phyloP scores from a whole-genome alignment of 192 early-diverging fungal genomes.

The Pilaira anomala region DNA sequence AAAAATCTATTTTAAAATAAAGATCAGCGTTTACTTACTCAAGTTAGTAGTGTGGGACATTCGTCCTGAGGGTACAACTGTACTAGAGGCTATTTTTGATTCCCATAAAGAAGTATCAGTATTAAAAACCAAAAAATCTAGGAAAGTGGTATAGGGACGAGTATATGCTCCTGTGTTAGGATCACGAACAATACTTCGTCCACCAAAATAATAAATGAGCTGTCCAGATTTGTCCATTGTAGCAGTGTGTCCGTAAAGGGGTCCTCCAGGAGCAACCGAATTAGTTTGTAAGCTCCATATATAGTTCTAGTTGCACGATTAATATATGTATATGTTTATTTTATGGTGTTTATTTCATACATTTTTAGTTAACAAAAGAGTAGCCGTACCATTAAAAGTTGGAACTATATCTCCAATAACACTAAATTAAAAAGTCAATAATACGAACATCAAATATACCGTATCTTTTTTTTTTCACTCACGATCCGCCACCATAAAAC shows the following conservation, averaged over 20 bases:
- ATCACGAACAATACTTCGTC: not conserved
- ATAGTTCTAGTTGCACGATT: not conserved
- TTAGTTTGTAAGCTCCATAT: no score
- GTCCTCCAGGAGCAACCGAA: not conserved
- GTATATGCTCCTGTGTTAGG: not conserved
- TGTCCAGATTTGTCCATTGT: not conserved
- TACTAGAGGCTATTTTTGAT: not conserved
- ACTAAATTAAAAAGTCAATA: not conserved
- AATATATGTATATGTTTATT: no score
- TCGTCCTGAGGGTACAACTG: not conserved
- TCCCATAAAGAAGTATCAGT: slow-evolving; percentile 3
- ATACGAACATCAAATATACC: not conserved
- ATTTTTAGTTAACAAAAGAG: not conserved
- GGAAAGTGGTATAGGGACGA: not conserved
- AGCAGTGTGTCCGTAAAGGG: slow-evolving; percentile 1
- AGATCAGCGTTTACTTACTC: not conserved
- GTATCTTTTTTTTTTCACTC: not conserved
- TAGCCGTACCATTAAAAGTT: not conserved
- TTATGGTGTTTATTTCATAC: no score
- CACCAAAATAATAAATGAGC: slow-evolving; percentile 9
- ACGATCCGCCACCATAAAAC: slow-evolving; percentile 2
- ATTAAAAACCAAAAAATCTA: not conserved
- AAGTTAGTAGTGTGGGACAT: not conserved
- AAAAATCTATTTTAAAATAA: not conserved
- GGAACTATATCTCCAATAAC: not conserved